Base-by-base conservation (phyloP, 805 yeast species). In the Metschnikowia lunata region DNA sequence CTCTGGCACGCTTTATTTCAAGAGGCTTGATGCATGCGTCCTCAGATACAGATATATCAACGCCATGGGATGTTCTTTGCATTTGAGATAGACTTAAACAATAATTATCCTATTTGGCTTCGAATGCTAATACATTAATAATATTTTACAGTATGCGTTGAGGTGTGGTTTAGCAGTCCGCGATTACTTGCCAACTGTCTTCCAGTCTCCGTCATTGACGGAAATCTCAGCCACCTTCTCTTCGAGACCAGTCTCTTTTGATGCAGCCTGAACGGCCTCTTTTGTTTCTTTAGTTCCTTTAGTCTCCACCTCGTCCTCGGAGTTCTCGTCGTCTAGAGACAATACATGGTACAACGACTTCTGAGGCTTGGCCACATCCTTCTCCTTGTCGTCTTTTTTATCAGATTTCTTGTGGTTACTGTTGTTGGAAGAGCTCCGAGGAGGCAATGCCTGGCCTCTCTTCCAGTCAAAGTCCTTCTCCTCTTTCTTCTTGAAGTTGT, bases 401-500 rank as follows among this genome's bases (percentile, higher is more conserved):
- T 46, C 45, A 30, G 43, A 42, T 36, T 51, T 46, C 34, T 37
- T 30, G 36, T 31, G 45, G 30, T 42, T 31, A 31, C 38, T 37
- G 36, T 45, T 43, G 29, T 30, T n/a, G 28, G 39, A 14, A 9
- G 42, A 26, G 10, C 42, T 41, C 38, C 36, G 41, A 14, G 51
- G 49, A 9, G 51, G 63, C 56, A 66, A 59, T 23, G 64, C 50
- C 51, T 64, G 66, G 40, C 71, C 72, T 45, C 70, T 58, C 47
- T 56, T 61, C 73, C 72, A 67, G 53, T 66, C 71, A 30, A 66
- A 60, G 34, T 51, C 62, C 39, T 61, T 57, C 50, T 59, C 65
- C 52, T 52, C 62, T 54, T 55, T 62, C 51, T 51, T 54, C 28
- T 41, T 54, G 42, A 30, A 46, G 47, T 36, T 36, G 45, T 33